Evolutionary conservation across 176 grass and related monocot genomes (phyloP).

Genomic region (Musa acuminata): DNA sequence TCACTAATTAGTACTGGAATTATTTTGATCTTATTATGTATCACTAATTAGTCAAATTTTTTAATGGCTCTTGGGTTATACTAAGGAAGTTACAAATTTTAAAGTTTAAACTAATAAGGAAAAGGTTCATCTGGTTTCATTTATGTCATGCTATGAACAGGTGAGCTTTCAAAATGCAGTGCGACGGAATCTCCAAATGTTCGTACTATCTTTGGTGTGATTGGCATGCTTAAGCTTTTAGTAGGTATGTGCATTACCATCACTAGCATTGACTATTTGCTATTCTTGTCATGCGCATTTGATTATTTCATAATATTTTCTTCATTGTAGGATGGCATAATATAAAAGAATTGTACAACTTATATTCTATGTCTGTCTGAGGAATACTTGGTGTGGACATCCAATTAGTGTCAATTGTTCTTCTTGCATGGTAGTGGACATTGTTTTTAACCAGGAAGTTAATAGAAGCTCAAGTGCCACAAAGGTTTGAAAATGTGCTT

Average conservation of each 20-base stretch:
- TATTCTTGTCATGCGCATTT: neutral
- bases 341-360: neutral
- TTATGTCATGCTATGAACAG: constrained; percentile 12
- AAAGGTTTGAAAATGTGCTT: neutral
- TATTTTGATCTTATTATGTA: too few relatives aligned
- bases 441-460: neutral
- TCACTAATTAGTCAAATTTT: too few relatives aligned
- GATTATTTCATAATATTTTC: neutral
- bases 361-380: neutral
- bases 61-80: too few relatives aligned
- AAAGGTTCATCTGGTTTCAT: too few relatives aligned
- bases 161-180: constrained; percentile 47
- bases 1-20: too few relatives aligned
- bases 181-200: constrained; percentile 41
- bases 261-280: neutral
- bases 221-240: constrained; percentile 91
- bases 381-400: neutral
- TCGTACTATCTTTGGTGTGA: constrained; percentile 59
- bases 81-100: too few relatives aligned
- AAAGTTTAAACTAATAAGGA: too few relatives aligned
- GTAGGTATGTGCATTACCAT: constrained; percentile 32
- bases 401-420: neutral
- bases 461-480: neutral
- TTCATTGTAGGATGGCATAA: neutral
- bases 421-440: neutral